phyloP scores from a whole-genome alignment of 2,329 filamentous ascomycete species.

The Alternaria sp. region DNA sequence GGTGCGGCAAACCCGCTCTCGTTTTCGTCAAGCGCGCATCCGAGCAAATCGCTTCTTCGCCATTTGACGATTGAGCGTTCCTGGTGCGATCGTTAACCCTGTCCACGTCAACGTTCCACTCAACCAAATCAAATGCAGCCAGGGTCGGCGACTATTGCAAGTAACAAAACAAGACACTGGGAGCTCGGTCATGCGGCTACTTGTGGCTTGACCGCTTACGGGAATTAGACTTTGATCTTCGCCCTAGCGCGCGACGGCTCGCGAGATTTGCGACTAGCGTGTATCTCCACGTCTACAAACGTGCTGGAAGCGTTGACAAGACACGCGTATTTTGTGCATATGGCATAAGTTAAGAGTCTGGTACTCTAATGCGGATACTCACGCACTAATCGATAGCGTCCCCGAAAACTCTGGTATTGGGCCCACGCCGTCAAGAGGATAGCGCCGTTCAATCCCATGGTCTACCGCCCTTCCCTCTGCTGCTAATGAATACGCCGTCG shows the following conservation, averaged over 20 bases:
- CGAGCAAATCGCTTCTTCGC: slow-evolving; percentile 6
- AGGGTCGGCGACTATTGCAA: slow-evolving; percentile 17
- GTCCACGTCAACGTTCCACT: slow-evolving; percentile 15
- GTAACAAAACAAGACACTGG: slow-evolving; percentile 7
- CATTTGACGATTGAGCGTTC: not conserved
- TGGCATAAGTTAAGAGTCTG: slow-evolving; percentile 3
- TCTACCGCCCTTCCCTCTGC: slow-evolving; percentile 6
- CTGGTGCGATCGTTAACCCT: slow-evolving; percentile 1
- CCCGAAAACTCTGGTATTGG: slow-evolving; percentile 1
- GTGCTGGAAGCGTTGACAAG: slow-evolving; percentile 11
- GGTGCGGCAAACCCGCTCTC: slow-evolving; percentile 14
- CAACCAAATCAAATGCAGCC: not conserved
- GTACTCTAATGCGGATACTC: slow-evolving; percentile 14
- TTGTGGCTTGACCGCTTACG: slow-evolving; percentile 14
- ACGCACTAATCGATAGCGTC: slow-evolving; percentile 8
- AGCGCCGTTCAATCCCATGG: slow-evolving; percentile 17
- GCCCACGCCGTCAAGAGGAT: slow-evolving; percentile 9
- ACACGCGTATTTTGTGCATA: slow-evolving; percentile 6
- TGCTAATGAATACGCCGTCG: slow-evolving; percentile 11
- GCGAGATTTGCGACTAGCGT: slow-evolving; percentile 17
- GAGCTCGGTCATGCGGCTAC: slow-evolving; percentile 17
- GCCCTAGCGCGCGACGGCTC: slow-evolving; percentile 14
- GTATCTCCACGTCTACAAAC: slow-evolving; percentile 15
- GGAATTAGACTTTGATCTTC: slow-evolving; percentile 22
- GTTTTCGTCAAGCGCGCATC: slow-evolving; percentile 7